phyloP scores from a whole-genome alignment of 768 basidiomycete genomes.

The Gloeostereum incarnatum region DNA sequence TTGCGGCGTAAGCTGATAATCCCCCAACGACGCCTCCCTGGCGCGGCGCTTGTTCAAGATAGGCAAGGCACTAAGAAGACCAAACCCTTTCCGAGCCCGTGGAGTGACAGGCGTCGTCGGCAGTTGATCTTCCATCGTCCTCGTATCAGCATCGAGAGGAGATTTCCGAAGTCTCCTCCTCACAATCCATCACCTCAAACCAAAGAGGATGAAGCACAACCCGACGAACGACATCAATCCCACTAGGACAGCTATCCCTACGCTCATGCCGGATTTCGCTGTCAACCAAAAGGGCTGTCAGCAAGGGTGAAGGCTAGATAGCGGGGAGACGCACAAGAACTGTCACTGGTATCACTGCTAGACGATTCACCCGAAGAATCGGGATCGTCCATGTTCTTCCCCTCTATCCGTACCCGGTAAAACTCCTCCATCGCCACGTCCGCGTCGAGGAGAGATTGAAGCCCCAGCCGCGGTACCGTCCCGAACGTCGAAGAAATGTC shows the following conservation, averaged over 20 bases:
- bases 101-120: no score
- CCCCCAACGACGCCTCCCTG: no score
- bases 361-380: neutral
- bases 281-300: no score
- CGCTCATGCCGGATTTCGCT: conserved; percentile 31
- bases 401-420: conserved; percentile 54
- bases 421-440: conserved; percentile 58
- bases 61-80: no score
- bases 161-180: no score
- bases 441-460: conserved; percentile 57
- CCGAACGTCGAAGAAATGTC: conserved; percentile 5
- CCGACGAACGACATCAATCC: conserved; percentile 49
- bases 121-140: no score
- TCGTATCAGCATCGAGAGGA: no score
- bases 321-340: no score
- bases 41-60: no score
- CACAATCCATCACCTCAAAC: neutral
- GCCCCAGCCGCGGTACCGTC: conserved; percentile 41
- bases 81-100: no score
- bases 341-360: conserved; percentile 17
- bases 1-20: no score
- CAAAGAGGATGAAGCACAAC: conserved; percentile 23
- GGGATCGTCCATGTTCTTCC: conserved; percentile 36
- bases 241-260: conserved; percentile 58
- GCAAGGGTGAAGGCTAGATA: no score